Evolutionary conservation across 768 basidiomycete species (phyloP), one percentile per base, ranked within the genome.

Genomic region (Leucocoprinus leucothites): DNA sequence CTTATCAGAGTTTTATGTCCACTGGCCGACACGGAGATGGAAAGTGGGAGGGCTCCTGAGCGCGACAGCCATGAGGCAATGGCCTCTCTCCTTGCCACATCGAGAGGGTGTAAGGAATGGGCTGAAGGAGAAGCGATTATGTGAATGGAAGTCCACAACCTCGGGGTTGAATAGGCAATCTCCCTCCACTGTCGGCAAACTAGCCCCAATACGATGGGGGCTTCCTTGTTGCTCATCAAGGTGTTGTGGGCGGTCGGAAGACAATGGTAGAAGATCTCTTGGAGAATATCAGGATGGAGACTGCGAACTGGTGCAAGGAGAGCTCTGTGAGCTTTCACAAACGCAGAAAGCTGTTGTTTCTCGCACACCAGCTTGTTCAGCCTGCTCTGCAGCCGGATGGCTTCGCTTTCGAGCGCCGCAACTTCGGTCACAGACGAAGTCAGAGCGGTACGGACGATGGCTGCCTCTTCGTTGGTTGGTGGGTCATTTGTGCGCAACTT

Each of bases 141-240:
- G 40, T 64, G 57, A n/a, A 64, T 50, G 13, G 61, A 60, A 1
- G 64, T 21, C 65, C 68, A 69, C 2, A 68, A 56, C 16, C 38
- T 48, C 1, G 68, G 65, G 6, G 65, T 65, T 1, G 61, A 45
- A 21, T 62, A 44, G 0, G 60, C 60, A 13, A 66, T 47, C 22
- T 51, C 35, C 7, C 66, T 53, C 68, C 68, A 66, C 2, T 45
- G 18, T 3, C 56, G 53, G 26, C 61, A 66, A 5, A 69, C 53
- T 11, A 47, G 58, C 16, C 58, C 59, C 0, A 69, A 57, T 0
- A 66, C 51, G 9, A 68, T 36, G 7, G 67, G 66, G 1, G 63
- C 51, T 19, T 61, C 53, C 5, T 36, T 21, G 3, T 28, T 11
- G 14, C 49, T 53, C 45, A 65, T 61, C 11, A 53, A 25, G 24